These are phyloP conservation scores for Leptomonas pyrrhocoris DNA, from an alignment of 208 protist genomes.

Conservation along the genomic window DNA sequence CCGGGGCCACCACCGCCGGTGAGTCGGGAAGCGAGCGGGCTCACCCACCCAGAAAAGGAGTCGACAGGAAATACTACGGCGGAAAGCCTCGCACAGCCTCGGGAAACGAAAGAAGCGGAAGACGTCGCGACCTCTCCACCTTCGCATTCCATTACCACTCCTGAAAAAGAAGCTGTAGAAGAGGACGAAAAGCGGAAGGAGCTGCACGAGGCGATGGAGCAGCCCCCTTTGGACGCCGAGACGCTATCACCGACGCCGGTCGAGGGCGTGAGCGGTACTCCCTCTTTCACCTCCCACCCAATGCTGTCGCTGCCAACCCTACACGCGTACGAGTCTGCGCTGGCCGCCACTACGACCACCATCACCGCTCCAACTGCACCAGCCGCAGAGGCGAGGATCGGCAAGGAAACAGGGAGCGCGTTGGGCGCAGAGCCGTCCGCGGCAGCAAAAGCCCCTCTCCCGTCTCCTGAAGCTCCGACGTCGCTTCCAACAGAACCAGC, in stretches of 20 bases:
- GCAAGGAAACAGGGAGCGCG: too few species aligned
- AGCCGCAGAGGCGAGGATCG: not conserved
- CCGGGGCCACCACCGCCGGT: not conserved
- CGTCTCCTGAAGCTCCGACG: too few species aligned
- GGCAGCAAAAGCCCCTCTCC: too few species aligned
- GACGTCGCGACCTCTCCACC: too few species aligned
- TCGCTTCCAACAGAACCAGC: too few species aligned
- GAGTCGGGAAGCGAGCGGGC: too few species aligned
- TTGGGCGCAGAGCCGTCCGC: too few species aligned
- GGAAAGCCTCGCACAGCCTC: too few species aligned
- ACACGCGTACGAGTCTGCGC: not conserved
- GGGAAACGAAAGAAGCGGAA: too few species aligned
- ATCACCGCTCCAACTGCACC: not conserved
- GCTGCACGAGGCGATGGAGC: not conserved
- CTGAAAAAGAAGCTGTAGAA: too few species aligned
- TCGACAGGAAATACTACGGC: not conserved
- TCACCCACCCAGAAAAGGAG: not conserved
- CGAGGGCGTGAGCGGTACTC: not conserved
- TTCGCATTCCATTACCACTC: too few species aligned
- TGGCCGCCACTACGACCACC: not conserved
- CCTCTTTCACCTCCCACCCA: not conserved
- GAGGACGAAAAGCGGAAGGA: not conserved
- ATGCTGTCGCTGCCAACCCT: not conserved
- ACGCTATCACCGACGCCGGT: not conserved
- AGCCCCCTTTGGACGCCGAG: not conserved